These are phyloP conservation scores for Carex scoparia DNA, from an alignment of 176 grass and related monocot genomes.

Conservation along the genomic window DNA sequence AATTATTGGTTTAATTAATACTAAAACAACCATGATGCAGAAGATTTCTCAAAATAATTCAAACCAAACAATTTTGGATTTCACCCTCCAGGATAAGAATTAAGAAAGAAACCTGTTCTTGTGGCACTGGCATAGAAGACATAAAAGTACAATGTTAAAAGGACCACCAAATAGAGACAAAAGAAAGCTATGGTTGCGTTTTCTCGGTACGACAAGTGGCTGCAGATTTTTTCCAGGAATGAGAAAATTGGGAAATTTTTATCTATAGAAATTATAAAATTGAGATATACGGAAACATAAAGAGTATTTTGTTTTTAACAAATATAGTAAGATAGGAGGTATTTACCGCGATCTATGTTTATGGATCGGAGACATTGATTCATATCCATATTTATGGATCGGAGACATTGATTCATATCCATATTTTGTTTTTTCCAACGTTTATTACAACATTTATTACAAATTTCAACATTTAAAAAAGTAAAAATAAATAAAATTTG, in stretches of 20 bases:
- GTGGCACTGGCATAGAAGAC: not conserved
- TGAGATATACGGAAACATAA: too few relatives aligned
- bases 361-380: too few relatives aligned
- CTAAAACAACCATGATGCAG: not conserved
- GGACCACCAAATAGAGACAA: conserved; percentile 10
- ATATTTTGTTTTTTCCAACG: too few relatives aligned
- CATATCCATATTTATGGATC: too few relatives aligned
- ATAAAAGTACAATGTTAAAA: not conserved
- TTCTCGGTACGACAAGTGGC: not conserved
- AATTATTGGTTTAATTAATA: not conserved
- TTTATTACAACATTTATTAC: too few relatives aligned
- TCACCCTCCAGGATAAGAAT: conserved; percentile 4
- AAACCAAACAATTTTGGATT: conserved; percentile 17
- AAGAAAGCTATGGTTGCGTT: not conserved
- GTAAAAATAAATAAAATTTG: too few relatives aligned
- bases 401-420: too few relatives aligned
- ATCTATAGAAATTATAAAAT: too few relatives aligned
- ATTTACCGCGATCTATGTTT: too few relatives aligned
- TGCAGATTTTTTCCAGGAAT: not conserved
- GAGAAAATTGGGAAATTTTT: not conserved
- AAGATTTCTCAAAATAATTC: not conserved
- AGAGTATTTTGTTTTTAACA: too few relatives aligned
- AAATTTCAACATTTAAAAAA: too few relatives aligned
- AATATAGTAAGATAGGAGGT: too few relatives aligned
- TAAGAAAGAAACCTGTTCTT: not conserved